These are phyloP conservation scores for Monoraphidium neglectum DNA, from an alignment of 139 green algal species.

Conservation along the genomic window DNA sequence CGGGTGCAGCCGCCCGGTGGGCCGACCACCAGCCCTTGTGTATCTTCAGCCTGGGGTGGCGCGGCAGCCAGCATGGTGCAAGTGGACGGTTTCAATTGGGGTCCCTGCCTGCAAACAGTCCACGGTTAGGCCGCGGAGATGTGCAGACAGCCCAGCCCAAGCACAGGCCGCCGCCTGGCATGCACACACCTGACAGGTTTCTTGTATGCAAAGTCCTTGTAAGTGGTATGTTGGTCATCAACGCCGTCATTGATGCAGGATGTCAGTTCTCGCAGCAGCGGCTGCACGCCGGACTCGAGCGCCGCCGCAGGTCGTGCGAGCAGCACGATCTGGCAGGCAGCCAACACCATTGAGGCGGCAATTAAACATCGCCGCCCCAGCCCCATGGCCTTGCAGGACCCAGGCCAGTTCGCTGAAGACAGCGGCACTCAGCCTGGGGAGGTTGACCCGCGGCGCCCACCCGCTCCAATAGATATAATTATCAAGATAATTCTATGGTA, in stretches of 20 bases:
- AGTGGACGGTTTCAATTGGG: not conserved
- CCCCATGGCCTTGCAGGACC: no score
- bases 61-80: not conserved
- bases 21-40: slow-evolving; percentile 31
- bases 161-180: not conserved
- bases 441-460: no score
- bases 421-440: no score
- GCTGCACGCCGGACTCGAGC: no score
- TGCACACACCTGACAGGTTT: slow-evolving; percentile 20
- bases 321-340: no score
- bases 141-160: not conserved
- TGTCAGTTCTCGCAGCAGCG: no score
- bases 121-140: not conserved
- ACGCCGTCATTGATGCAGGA: slow-evolving; percentile 29
- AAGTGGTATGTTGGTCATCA: slow-evolving; percentile 24
- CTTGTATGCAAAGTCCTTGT: slow-evolving; percentile 28
- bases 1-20: slow-evolving; percentile 14
- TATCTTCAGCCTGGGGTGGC: slow-evolving; percentile 32
- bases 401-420: no score
- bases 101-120: not conserved
- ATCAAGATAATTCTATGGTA: no score
- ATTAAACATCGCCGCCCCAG: no score
- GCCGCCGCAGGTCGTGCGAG: no score
- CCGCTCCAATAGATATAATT: no score
- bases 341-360: no score